Base-by-base conservation (phyloP, 2,329 filamentous ascomycete species). In the Exophiala sp. region DNA sequence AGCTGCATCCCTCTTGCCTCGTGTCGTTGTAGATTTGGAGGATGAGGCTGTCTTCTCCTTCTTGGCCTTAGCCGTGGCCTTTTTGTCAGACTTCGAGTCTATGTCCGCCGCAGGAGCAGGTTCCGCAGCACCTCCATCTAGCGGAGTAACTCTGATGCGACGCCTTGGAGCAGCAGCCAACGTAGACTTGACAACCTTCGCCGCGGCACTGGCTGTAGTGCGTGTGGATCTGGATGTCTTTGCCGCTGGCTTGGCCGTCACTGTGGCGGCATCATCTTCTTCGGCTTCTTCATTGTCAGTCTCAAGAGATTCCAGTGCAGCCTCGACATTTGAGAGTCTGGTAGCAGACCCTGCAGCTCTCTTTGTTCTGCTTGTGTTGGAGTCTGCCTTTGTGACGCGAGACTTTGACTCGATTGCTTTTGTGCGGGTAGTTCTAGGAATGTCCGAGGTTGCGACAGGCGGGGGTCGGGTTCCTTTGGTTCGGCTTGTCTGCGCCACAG, bases 141-240 rank as follows among this genome's bases (percentile, higher is more conserved):
- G 30, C 2, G 57, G 56, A 11, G 58, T 60, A 16, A 62, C 55
- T 46, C 55, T 60, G 35, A 62, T 48, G 40, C 58, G 52, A 44
- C 60, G 46, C 41, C 57, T 43, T n/a, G 60, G 60, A 8, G 59
- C 58, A n/a, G 56, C 57, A 9, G 56, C 52, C 16, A 58, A 44
- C 10, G 50, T 35, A 4, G 55, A 44, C 27, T 47, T 46, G 9
- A 43, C 16, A 10, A 41, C 23, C 3, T 43, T 32, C 9, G 24
- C 34, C 32, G 47, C 22, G 9, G 52, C 24, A 3, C 43, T 46
- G 14, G 34, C 14, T 11, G 50, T 46, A 3, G 22, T 45, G 11
- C 48, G 45, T n/a, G 45, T 45, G 10, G 50, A 38, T 24, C 46
- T 38, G 9, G 53, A 43, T 30, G 45, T 24, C 37, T 48, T 19